These are phyloP conservation scores for Penicillium crustosum DNA, from an alignment of 2,329 filamentous ascomycete genomes.

Conservation along the genomic window DNA sequence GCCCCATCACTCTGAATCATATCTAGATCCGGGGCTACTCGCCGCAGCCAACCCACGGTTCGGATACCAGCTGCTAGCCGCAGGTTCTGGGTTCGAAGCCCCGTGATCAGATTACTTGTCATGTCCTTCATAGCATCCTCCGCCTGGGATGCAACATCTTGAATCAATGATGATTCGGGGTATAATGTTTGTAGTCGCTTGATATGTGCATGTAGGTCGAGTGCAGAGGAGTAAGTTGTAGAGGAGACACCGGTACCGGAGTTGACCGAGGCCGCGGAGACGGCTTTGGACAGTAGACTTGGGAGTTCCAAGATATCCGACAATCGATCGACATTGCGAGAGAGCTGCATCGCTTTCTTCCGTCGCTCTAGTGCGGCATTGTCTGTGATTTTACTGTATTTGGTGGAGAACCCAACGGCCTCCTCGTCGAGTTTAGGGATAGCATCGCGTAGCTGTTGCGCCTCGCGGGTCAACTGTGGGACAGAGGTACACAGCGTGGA, in stretches of 20 bases:
- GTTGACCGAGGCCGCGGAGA: slow-evolving; percentile 46
- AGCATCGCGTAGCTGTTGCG: slow-evolving; percentile 65
- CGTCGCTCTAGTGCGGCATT: slow-evolving; percentile 70
- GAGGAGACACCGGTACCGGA: slow-evolving; percentile 43
- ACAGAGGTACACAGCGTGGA: slow-evolving; percentile 70
- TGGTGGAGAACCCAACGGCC: slow-evolving; percentile 76
- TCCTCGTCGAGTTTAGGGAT: slow-evolving; percentile 78
- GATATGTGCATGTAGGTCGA: slow-evolving; percentile 93
- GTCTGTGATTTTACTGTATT: slow-evolving; percentile 72
- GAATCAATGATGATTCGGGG: slow-evolving; percentile 72
- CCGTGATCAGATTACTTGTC: slow-evolving; percentile 76
- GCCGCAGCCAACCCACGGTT: slow-evolving; percentile 85
- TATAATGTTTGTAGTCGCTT: slow-evolving; percentile 81
- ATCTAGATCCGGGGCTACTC: slow-evolving; percentile 79
- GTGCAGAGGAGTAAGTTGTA: slow-evolving; percentile 79
- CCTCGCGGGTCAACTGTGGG: slow-evolving; percentile 66
- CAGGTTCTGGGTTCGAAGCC: slow-evolving; percentile 72
- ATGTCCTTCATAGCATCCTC: slow-evolving; percentile 86
- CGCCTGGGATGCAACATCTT: slow-evolving; percentile 71
- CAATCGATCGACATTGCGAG: slow-evolving; percentile 83
- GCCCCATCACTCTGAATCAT: slow-evolving; percentile 33
- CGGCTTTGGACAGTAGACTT: slow-evolving; percentile 74
- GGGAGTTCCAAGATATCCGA: slow-evolving; percentile 91
- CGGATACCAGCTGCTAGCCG: slow-evolving; percentile 89
- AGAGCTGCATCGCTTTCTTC: slow-evolving; percentile 75